Evolutionary conservation across 2,329 filamentous ascomycete species (phyloP).

Genomic region (Beauveria pseudobassiana): DNA sequence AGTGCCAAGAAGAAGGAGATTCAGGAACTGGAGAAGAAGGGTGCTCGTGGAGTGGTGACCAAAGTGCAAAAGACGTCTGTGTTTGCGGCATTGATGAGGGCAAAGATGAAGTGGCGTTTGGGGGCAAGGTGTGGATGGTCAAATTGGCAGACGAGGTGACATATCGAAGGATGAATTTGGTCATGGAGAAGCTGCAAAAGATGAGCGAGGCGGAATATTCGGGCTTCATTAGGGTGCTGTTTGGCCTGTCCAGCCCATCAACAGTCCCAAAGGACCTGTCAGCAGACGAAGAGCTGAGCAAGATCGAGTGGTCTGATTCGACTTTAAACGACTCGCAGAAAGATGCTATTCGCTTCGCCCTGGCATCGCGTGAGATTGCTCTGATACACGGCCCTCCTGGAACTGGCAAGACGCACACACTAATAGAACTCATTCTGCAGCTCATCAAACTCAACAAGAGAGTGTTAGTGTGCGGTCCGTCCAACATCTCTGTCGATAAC

Average conservation of each 20-base stretch:
- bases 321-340: slow-evolving; percentile 60
- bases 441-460: slow-evolving; percentile 65
- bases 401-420: slow-evolving; percentile 93
- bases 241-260: slow-evolving; percentile 49
- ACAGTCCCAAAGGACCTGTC: slow-evolving; percentile 35
- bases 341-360: slow-evolving; percentile 69
- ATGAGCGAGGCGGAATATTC: slow-evolving; percentile 53
- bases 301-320: slow-evolving; percentile 53
- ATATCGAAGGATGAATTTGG: slow-evolving; percentile 56
- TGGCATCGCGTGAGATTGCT: slow-evolving; percentile 73
- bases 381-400: slow-evolving; percentile 93
- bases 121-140: slow-evolving; percentile 53
- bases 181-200: slow-evolving; percentile 52
- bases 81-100: slow-evolving; percentile 62
- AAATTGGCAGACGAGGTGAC: slow-evolving; percentile 64
- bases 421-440: slow-evolving; percentile 94
- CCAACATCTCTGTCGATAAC: slow-evolving; percentile 96
- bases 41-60: slow-evolving; percentile 63
- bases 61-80: slow-evolving; percentile 52
- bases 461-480: slow-evolving; percentile 89
- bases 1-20: slow-evolving; percentile 66
- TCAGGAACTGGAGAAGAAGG: slow-evolving; percentile 60
- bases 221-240: slow-evolving; percentile 53
- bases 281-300: slow-evolving; percentile 35
- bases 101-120: slow-evolving; percentile 36